phyloP scores from a whole-genome alignment of 192 early-diverging fungal species.

The Podila minutissima region DNA sequence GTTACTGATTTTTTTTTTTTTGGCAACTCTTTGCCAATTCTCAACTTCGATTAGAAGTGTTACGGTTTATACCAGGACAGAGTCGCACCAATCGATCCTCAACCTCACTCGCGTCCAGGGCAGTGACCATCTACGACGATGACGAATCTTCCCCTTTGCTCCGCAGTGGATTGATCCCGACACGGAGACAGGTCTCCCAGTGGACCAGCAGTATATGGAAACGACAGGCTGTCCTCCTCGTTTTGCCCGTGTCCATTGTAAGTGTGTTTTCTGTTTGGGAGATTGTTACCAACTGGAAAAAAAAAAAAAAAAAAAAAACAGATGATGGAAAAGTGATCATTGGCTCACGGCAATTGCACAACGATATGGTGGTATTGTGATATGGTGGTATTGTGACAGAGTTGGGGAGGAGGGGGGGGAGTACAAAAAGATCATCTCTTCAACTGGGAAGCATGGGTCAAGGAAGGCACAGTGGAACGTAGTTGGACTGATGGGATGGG shows the following conservation, averaged over 20 bases:
- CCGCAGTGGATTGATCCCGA: conserved; percentile 37
- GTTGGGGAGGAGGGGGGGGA: too few relatives aligned
- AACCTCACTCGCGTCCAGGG: conserved; percentile 44
- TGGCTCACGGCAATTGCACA: not conserved
- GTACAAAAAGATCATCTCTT: too few relatives aligned
- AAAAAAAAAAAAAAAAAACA: not conserved
- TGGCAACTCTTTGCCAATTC: not conserved
- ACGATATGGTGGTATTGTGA: too few relatives aligned
- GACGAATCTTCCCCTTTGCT: conserved; percentile 39
- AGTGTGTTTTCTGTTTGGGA: not conserved
- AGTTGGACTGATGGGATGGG: too few relatives aligned
- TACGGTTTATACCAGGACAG: conserved; percentile 36
- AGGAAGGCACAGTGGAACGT: too few relatives aligned
- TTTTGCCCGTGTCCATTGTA: conserved; percentile 49
- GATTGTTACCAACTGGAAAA: not conserved
- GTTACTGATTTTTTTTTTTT: not conserved
- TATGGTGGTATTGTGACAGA: too few relatives aligned
- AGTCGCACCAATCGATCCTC: conserved; percentile 45
- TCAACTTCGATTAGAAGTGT: conserved; percentile 15
- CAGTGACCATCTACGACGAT: conserved; percentile 51
- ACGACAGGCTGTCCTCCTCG: conserved; percentile 36
- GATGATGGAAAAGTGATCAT: not conserved
- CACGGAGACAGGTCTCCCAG: conserved; percentile 41
- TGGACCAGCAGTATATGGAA: conserved; percentile 54
- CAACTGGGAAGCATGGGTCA: too few relatives aligned